Conservation (phyloP, 768 basidiomycete genomes). For the Atractiella rhizophila region DNA sequence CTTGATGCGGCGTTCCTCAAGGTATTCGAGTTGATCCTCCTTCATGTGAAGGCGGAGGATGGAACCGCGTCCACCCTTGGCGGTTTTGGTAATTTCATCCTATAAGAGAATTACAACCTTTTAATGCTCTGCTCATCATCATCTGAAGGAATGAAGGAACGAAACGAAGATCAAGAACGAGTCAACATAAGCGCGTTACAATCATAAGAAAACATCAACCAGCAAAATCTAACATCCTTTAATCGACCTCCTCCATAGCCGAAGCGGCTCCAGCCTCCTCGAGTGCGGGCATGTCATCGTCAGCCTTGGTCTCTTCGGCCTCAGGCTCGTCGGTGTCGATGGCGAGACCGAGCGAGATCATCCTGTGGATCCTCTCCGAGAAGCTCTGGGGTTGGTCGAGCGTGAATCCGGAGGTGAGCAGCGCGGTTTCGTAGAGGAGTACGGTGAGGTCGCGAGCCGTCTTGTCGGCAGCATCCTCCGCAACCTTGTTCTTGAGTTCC, state of each 20-base stretch:
- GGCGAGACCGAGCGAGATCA: conserved; percentile 67
- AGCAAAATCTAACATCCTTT: conserved; percentile 1
- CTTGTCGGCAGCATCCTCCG: conserved; percentile 96
- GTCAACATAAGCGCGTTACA: no score
- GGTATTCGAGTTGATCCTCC: conserved; percentile 95
- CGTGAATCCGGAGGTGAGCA: conserved; percentile 83
- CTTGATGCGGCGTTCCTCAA: conserved; percentile 98
- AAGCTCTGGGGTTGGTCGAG: conserved; percentile 87
- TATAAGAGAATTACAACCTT: no score
- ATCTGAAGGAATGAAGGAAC: no score
- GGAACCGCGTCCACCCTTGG: no score
- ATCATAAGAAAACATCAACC: not conserved
- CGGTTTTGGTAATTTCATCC: no score
- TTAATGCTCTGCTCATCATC: no score
- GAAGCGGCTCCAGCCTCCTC: conserved; percentile 35
- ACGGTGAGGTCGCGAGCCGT: conserved; percentile 79
- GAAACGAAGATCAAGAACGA: no score
- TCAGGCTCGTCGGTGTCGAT: conserved; percentile 61
- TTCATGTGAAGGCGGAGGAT: conserved; percentile 88
- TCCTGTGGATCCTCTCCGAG: conserved; percentile 84
- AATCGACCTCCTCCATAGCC: conserved; percentile 81
- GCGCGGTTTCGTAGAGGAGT: conserved; percentile 87
- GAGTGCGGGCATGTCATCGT: conserved; percentile 21
- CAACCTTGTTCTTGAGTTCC: conserved; percentile 82
- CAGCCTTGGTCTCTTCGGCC: conserved; percentile 26